Percentiles rank a stretch among this genome's conserved stretches.
Conservation (phyloP, 2,329 filamentous ascomycete genomes). For the Talaromyces atroroseus region DNA sequence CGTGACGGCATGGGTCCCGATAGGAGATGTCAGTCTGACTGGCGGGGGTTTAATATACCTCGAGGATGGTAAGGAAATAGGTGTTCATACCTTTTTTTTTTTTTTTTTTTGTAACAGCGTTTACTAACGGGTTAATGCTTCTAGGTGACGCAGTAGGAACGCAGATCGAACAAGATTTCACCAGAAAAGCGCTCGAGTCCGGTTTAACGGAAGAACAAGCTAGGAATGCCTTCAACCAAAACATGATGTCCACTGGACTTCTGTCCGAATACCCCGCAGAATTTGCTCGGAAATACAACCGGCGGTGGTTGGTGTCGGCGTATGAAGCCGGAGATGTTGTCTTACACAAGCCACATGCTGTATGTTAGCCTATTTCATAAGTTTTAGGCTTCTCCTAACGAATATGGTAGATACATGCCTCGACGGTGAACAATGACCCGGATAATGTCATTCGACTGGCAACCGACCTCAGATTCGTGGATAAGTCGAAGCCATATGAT, state of each 20-base stretch:
- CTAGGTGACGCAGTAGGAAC: slow-evolving; percentile 42
- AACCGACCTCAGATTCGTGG: slow-evolving; percentile 53
- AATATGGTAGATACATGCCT: slow-evolving; percentile 50
- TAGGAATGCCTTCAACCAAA: slow-evolving; percentile 50
- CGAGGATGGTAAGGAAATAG: slow-evolving; percentile 36
- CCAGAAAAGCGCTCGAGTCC: slow-evolving; percentile 40
- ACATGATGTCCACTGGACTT: slow-evolving; percentile 55
- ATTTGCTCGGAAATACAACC: slow-evolving; percentile 39
- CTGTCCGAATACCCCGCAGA: slow-evolving; percentile 47
- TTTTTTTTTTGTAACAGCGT: too few relatives aligned
- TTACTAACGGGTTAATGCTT: too few relatives aligned
- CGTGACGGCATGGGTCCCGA: slow-evolving; percentile 55
- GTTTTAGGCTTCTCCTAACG: neutral
- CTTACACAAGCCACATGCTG: slow-evolving; percentile 35
- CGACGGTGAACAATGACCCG: slow-evolving; percentile 51
- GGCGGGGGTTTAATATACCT: slow-evolving; percentile 58
- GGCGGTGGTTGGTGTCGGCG: slow-evolving; percentile 48
- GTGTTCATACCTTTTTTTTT: too few relatives aligned
- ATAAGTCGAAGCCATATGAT: slow-evolving; percentile 49
- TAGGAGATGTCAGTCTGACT: slow-evolving; percentile 49
- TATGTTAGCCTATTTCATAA: slow-evolving; percentile 14
- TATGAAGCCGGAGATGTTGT: slow-evolving; percentile 53
- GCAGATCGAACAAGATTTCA: slow-evolving; percentile 43
- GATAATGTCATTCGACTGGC: slow-evolving; percentile 50
- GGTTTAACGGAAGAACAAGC: slow-evolving; percentile 51